Percentiles rank a stretch among this genome's conserved stretches.
Conservation (phyloP, 331 rosid species). For the Quercus tomentella region DNA sequence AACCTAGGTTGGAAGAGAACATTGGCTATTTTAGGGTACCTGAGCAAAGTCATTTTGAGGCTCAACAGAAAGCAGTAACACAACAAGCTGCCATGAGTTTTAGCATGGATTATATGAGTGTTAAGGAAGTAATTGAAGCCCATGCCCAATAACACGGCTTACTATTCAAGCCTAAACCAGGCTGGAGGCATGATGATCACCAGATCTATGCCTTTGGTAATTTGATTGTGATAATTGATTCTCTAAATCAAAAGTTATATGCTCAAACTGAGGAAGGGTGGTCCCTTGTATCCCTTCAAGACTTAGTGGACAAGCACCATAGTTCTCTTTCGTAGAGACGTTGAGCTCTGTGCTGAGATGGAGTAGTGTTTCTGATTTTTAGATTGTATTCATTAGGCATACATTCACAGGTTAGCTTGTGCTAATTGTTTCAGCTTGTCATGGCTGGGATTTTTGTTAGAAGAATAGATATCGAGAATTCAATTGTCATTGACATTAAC, state of each 20-base stretch:
- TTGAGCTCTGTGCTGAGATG: conserved; percentile 17
- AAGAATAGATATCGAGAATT: background rate
- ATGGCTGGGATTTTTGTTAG: background rate
- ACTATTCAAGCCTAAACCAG: conserved; percentile 73
- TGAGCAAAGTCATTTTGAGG: conserved; percentile 90
- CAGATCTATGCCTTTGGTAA: conserved; percentile 87
- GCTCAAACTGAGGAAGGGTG: conserved; percentile 72
- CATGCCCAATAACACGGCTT: conserved; percentile 77
- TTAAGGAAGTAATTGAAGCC: conserved; percentile 71
- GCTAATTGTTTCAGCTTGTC: background rate
- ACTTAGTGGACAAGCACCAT: conserved; percentile 72
- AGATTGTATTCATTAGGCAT: background rate
- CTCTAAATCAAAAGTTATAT: conserved; percentile 68
- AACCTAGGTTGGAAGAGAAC: conserved; percentile 87
- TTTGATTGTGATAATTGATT: conserved; percentile 75
- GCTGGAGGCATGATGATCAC: conserved; percentile 74
- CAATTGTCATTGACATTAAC: background rate
- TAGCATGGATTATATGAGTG: conserved; percentile 42
- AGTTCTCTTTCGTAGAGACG: conserved; percentile 43
- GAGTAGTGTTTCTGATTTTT: background rate
- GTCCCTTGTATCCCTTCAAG: conserved; percentile 72
- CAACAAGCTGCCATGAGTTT: conserved; percentile 59
- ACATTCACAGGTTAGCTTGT: background rate
- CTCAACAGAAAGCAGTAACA: conserved; percentile 80
- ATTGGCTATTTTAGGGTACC: conserved; percentile 62